Evolutionary conservation across 352 stramenopile genomes (phyloP).

Genomic region (Pythium brachiatum): DNA sequence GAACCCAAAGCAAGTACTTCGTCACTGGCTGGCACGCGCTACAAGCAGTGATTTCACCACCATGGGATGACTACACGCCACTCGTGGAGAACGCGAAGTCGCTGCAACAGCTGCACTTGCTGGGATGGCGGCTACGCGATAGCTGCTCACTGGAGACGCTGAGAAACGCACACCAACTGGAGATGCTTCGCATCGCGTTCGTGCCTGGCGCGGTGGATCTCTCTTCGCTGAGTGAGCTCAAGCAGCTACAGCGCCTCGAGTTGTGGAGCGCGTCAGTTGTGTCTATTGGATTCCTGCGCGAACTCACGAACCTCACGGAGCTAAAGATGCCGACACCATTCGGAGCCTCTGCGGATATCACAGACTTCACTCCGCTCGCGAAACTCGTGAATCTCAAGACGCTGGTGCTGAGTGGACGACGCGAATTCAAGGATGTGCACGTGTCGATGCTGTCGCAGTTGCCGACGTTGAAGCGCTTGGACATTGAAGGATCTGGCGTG

Average conservation of each 20-base stretch:
- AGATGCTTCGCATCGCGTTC: conserved; percentile 17
- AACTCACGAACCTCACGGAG: conserved; percentile 12
- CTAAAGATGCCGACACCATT: conserved; percentile 13
- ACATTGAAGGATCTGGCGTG: not conserved
- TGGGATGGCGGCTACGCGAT: conserved; percentile 20
- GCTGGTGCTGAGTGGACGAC: conserved; percentile 13
- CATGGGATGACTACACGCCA: conserved; percentile 20
- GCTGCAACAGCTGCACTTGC: conserved; percentile 4
- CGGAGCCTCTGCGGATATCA: conserved; percentile 6
- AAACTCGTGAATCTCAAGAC: conserved; percentile 4
- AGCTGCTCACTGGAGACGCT: conserved; percentile 14
- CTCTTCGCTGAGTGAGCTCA: conserved; percentile 15
- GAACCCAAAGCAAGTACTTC: conserved; percentile 5
- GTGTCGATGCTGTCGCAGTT: conserved; percentile 7
- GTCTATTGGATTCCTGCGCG: conserved; percentile 18
- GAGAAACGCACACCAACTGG: not conserved
- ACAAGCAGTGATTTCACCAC: conserved; percentile 17
- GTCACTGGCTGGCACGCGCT: conserved; percentile 12
- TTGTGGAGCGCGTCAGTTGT: conserved; percentile 19
- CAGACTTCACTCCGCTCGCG: conserved; percentile 14
- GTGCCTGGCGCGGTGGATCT: conserved; percentile 17
- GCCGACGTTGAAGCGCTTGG: conserved; percentile 8
- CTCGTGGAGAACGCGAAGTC: not conserved
- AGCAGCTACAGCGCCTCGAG: conserved; percentile 12
- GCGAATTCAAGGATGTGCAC: conserved; percentile 16